A percentile compares a stretch with the other conserved stretches of the same genome.
phyloP scores from a whole-genome alignment of 2,329 filamentous ascomycete species.

The Aspergillus brasiliensis region DNA sequence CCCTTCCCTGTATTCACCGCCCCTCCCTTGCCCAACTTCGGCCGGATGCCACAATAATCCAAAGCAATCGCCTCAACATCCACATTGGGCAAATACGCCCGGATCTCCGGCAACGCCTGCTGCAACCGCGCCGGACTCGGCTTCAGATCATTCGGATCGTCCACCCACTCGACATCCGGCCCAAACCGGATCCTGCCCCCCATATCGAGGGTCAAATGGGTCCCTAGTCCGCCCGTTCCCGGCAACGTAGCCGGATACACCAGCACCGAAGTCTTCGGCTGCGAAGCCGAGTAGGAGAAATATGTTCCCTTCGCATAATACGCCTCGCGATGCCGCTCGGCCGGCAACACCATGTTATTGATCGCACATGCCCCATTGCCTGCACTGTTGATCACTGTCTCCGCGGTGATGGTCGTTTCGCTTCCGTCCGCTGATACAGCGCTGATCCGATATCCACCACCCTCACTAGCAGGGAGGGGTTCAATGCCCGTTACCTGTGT shows the following conservation, averaged over 20 bases:
- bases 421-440: conserved; percentile 45
- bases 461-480: conserved; percentile 46
- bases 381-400: conserved; percentile 81
- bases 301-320: conserved; percentile 95
- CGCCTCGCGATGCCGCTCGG: conserved; percentile 57
- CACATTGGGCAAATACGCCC: conserved; percentile 74
- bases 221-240: conserved; percentile 84
- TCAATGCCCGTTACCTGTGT: conserved; percentile 65
- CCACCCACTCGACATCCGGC: conserved; percentile 93
- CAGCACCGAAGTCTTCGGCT: conserved; percentile 69
- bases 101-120: conserved; percentile 73
- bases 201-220: conserved; percentile 90
- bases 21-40: conserved; percentile 71
- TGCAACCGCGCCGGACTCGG: conserved; percentile 65
- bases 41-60: conserved; percentile 90
- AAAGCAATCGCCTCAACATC: conserved; percentile 66
- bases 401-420: conserved; percentile 64
- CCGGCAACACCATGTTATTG: conserved; percentile 74
- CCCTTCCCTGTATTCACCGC: conserved; percentile 58
- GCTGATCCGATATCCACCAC: conserved; percentile 69
- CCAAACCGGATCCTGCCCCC: conserved; percentile 84
- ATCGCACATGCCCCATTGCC: conserved; percentile 76
- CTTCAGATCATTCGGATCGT: conserved; percentile 67
- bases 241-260: conserved; percentile 86
- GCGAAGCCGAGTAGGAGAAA: conserved; percentile 74